Base-by-base conservation (phyloP, 805 yeast species). In the Metschnikowia amazonensis region DNA sequence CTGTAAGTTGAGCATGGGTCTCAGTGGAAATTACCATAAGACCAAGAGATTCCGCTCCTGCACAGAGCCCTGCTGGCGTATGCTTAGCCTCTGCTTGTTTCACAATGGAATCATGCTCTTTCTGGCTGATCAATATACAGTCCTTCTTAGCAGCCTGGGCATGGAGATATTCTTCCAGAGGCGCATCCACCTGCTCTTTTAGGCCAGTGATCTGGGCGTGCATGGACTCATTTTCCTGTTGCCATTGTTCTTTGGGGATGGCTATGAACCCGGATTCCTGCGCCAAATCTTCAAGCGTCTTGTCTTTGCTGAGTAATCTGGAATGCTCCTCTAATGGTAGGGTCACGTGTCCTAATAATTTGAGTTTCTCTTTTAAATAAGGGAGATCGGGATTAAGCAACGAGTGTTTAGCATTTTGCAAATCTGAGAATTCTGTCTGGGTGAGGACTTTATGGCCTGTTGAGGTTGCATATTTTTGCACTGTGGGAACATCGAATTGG, bases 61-160 rank as follows among this genome's bases (percentile, higher is more conserved):
- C 51, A n/a, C 50, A 55, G 34, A 65, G 45, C 20, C 58, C 52
- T 4, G 57, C 56, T 5, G 63, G 24, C 2, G 54, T 51, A 1
- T 66, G 66, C 8, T 20, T 31, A 23, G 43, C 21, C 30, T 28
- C 36, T n/a, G 50, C 46, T n/a, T 47, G 48, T 24, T 47, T 40
- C 45, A 45, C 10, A 10, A 49, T 21, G 31, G 46, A 43, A 32
- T 47, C 44, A 23, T 50, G 48, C 23, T 45, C 51, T 6, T 28
- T 41, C n/a, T 42, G 17, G 9, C 35, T 25, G 16, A 48, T 8
- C 30, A 52, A 35, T 11, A 46, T 11, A 27, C 39, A 39, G 20
- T 40, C 38, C 1, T 35, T 31, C 14, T 34, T 45, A 13, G 21
- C 42, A 3, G 46, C 37, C 33, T 46, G 46, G 16, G 43, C 49